Evolutionary conservation across 2,329 filamentous ascomycete genomes (phyloP).

Genomic region (Ophiostoma angusticollis): DNA sequence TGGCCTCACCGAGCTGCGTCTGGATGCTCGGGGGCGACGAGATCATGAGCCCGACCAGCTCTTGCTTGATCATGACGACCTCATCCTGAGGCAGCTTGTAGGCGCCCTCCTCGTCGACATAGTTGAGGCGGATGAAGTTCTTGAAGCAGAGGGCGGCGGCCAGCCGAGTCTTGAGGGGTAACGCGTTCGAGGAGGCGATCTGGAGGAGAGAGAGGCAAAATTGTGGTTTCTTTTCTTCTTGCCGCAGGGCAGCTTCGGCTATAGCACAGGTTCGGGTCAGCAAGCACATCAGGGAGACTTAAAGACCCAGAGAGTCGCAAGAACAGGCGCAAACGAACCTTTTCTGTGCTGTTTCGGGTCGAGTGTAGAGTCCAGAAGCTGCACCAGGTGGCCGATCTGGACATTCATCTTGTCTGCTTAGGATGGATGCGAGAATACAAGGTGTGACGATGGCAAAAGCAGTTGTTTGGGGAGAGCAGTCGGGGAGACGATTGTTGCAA

Average conservation of each 20-base stretch:
- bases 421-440: background rate
- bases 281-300: background rate
- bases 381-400: constrained; percentile 51
- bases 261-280: constrained; percentile 12
- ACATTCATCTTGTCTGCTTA: constrained; percentile 36
- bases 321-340: constrained; percentile 40
- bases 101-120: constrained; percentile 87
- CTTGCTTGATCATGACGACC: constrained; percentile 81
- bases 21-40: constrained; percentile 77
- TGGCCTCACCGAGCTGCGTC: constrained; percentile 87
- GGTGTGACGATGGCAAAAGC: background rate
- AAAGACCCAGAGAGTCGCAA: background rate
- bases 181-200: constrained; percentile 66
- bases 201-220: constrained; percentile 84
- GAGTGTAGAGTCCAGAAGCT: constrained; percentile 81
- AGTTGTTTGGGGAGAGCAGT: background rate
- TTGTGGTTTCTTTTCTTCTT: constrained; percentile 68
- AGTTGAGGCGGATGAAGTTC: constrained; percentile 92
- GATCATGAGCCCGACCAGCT: constrained; percentile 95
- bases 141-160: constrained; percentile 92
- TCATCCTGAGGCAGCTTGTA: constrained; percentile 78
- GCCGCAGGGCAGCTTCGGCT: constrained; percentile 73
- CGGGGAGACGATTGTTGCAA: background rate
- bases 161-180: constrained; percentile 67
- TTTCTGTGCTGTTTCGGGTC: constrained; percentile 80